Evolutionary conservation across 2,329 filamentous ascomycete genomes (phyloP).

Genomic region (Malbranchea cinnamomea): DNA sequence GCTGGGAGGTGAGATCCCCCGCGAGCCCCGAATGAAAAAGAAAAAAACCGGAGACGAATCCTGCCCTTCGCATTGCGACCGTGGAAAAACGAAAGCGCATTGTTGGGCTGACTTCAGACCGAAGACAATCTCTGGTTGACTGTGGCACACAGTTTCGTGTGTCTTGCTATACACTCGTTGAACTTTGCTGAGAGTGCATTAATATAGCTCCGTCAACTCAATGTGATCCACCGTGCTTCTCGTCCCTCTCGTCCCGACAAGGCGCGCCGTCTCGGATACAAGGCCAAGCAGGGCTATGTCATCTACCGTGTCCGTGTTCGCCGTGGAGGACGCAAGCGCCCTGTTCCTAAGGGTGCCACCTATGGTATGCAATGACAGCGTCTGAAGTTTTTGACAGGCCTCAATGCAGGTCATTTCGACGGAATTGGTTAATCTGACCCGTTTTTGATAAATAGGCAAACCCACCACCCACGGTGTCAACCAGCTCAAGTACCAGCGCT

Average conservation of each 20-base stretch:
- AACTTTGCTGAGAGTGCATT: constrained; percentile 99
- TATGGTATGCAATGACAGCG: constrained; percentile 55
- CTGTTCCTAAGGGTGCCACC: constrained; percentile 92
- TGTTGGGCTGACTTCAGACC: constrained; percentile 13
- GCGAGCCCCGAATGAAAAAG: constrained; percentile 3
- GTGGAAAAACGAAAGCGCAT: constrained; percentile 8
- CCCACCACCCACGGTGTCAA: constrained; percentile 99
- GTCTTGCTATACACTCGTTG: constrained; percentile 97
- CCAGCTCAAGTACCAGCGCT: constrained; percentile 99
- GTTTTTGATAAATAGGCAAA: constrained; percentile 55
- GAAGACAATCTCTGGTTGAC: constrained; percentile 11
- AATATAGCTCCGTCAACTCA: constrained; percentile 99
- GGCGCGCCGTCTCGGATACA: constrained; percentile 99
- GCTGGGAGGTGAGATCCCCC: constrained; percentile 70
- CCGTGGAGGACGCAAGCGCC: constrained; percentile 97
- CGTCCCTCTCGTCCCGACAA: constrained; percentile 98
- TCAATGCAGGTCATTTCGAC: constrained; percentile 1
- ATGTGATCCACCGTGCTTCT: constrained; percentile 98
- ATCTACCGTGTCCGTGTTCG: constrained; percentile 99
- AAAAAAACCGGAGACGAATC: no score
- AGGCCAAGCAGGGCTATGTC: constrained; percentile 99
- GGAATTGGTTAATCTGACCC: not conserved
- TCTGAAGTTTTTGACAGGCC: not conserved
- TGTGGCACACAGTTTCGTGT: constrained; percentile 23
- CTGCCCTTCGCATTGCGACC: constrained; percentile 17